Evolutionary conservation across 257 asterid genomes (phyloP).

Genomic region (Thymus mandschuricus): DNA sequence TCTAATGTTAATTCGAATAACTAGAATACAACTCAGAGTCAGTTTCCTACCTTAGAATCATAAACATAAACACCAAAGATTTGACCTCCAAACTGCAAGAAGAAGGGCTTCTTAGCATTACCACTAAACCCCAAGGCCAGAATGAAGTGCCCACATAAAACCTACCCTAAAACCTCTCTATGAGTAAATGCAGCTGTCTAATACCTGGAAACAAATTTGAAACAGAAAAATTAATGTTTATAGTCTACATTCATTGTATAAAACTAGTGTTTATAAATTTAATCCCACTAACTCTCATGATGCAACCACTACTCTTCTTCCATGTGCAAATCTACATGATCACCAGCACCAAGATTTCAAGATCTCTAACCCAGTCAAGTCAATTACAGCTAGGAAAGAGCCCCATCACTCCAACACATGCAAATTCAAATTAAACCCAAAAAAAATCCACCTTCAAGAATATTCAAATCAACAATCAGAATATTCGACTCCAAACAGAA

Average conservation of each 20-base stretch:
- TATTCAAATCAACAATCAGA: slow-evolving; percentile 21
- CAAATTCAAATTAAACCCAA: slow-evolving; percentile 21
- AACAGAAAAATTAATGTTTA: not conserved
- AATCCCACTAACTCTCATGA: slow-evolving; percentile 27
- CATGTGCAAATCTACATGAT: slow-evolving; percentile 22
- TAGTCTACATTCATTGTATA: not conserved
- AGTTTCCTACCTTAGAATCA: too few species aligned
- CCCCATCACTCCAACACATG: not conserved
- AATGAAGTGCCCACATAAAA: slow-evolving; percentile 19
- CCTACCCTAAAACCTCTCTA: slow-evolving; percentile 14
- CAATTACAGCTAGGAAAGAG: slow-evolving; percentile 14
- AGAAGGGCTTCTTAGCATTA: slow-evolving; percentile 31
- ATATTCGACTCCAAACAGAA: slow-evolving; percentile 14
- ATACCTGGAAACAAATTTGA: slow-evolving; percentile 36
- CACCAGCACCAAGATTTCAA: slow-evolving; percentile 26
- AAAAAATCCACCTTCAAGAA: slow-evolving; percentile 20
- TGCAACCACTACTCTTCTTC: slow-evolving; percentile 26
- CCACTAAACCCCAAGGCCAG: slow-evolving; percentile 25
- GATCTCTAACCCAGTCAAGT: slow-evolving; percentile 34
- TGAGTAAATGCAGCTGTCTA: slow-evolving; percentile 22
- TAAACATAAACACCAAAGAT: not conserved
- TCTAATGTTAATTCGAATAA: too few species aligned
- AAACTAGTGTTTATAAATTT: slow-evolving; percentile 18
- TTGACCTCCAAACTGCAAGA: slow-evolving; percentile 38
- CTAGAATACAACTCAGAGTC: too few species aligned